Conservation (phyloP, 2,329 filamentous ascomycete species). For the Penicillium paneum region DNA sequence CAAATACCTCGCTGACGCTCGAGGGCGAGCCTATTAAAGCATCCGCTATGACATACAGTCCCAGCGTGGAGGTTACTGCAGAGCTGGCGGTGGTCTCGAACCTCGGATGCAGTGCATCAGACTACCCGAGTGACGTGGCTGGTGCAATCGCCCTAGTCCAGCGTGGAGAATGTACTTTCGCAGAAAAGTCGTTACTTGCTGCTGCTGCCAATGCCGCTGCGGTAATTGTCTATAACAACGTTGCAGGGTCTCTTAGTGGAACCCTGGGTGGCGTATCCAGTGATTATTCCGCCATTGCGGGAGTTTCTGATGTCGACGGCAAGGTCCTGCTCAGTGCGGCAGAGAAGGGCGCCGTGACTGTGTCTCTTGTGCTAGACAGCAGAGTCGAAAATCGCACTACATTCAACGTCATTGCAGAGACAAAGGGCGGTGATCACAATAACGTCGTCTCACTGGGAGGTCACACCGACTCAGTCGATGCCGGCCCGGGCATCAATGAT, state of each 20-base stretch:
- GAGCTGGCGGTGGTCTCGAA: conserved; percentile 58
- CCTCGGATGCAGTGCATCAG: conserved; percentile 60
- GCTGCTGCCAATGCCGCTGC: conserved; percentile 67
- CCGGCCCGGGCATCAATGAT: conserved; percentile 71
- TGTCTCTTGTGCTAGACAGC: conserved; percentile 44
- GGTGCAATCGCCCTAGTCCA: conserved; percentile 68
- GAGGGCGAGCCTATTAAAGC: conserved; percentile 53
- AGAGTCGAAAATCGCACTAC: conserved; percentile 49
- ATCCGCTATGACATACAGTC: conserved; percentile 62
- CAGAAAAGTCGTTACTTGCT: conserved; percentile 65
- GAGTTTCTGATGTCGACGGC: conserved; percentile 60
- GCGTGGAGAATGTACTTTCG: conserved; percentile 69
- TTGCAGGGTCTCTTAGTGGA: conserved; percentile 59
- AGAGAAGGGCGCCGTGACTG: conserved; percentile 37
- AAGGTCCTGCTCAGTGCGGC: conserved; percentile 55
- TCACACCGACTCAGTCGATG: conserved; percentile 60
- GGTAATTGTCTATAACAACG: conserved; percentile 72
- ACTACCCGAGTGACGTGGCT: conserved; percentile 58
- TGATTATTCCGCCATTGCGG: conserved; percentile 59
- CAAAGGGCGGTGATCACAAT: conserved; percentile 56
- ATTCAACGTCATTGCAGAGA: conserved; percentile 60
- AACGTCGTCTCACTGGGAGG: conserved; percentile 59
- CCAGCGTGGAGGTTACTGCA: conserved; percentile 36
- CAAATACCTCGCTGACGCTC: conserved; percentile 58
- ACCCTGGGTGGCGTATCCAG: conserved; percentile 62